A percentile compares a stretch with the other conserved stretches of the same genome.
Evolutionary conservation across 78 protist genomes (phyloP).

Genomic region (Guillardia theta): DNA sequence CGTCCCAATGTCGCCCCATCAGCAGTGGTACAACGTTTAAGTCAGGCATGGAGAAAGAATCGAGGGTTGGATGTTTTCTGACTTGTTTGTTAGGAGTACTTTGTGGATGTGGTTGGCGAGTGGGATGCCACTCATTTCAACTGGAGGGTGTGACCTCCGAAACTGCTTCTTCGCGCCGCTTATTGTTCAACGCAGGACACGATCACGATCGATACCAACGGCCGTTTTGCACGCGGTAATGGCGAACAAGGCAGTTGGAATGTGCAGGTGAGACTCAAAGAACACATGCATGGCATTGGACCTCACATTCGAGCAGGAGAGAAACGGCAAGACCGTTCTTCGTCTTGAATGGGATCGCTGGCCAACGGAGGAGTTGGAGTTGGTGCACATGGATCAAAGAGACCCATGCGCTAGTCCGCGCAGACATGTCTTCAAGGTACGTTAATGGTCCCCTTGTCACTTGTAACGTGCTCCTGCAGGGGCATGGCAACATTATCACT

Average conservation of each 20-base stretch:
- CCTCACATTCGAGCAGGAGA: not conserved
- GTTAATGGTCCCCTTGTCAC: not conserved
- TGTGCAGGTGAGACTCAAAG: not conserved
- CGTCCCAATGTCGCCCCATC: not conserved
- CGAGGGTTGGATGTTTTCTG: no score
- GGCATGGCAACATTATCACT: not conserved
- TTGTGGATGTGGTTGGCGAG: not conserved
- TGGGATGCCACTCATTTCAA: not conserved
- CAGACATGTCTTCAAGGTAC: not conserved
- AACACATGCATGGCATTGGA: not conserved
- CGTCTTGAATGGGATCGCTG: not conserved
- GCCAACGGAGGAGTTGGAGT: constrained; percentile 13
- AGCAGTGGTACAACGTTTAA: not conserved
- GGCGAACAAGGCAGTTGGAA: not conserved
- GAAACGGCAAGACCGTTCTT: not conserved
- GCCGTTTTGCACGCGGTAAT: not conserved
- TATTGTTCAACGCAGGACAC: no score
- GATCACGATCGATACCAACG: not conserved
- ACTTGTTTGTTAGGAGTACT: not conserved
- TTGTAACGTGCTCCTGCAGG: not conserved
- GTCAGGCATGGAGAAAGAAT: no score
- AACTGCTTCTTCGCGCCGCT: no score
- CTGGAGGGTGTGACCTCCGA: no score
- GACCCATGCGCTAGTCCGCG: not conserved
- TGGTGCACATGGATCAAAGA: not conserved